These are phyloP conservation scores for Talaromyces ruber DNA, from an alignment of 495 filamentous ascomycete genomes.

Conservation along the genomic window DNA sequence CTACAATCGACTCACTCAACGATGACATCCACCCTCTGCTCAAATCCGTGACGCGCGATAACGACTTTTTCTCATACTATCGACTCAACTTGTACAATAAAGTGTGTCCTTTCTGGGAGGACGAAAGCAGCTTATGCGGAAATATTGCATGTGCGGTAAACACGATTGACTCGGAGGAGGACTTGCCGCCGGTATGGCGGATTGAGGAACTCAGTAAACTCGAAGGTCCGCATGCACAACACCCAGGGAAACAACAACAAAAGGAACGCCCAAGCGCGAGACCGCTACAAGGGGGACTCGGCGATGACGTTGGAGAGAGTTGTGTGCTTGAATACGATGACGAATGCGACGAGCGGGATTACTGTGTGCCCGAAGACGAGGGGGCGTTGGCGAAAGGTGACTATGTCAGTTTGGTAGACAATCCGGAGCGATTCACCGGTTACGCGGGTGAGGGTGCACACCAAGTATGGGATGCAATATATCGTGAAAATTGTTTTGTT, in stretches of 20 bases:
- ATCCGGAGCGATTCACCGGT: slow-evolving; percentile 92
- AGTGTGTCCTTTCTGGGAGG: slow-evolving; percentile 91
- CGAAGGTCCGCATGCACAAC: slow-evolving; percentile 81
- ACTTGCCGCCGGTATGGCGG: slow-evolving; percentile 87
- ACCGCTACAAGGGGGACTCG: slow-evolving; percentile 75
- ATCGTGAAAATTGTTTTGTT: slow-evolving; percentile 94
- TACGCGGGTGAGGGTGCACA: slow-evolving; percentile 75
- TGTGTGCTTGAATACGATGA: slow-evolving; percentile 97
- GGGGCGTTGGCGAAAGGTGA: slow-evolving; percentile 79
- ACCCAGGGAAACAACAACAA: slow-evolving; percentile 69
- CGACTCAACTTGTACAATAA: slow-evolving; percentile 94
- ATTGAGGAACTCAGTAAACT: slow-evolving; percentile 87
- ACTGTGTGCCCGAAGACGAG: slow-evolving; percentile 95
- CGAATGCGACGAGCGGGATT: slow-evolving; percentile 94
- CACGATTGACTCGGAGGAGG: slow-evolving; percentile 89
- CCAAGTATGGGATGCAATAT: slow-evolving; percentile 94
- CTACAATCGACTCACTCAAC: slow-evolving; percentile 79
- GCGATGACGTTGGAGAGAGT: slow-evolving; percentile 82
- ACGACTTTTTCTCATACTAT: slow-evolving; percentile 97
- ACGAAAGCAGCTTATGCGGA: slow-evolving; percentile 89
- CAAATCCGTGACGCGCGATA: slow-evolving; percentile 69
- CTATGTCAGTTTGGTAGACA: slow-evolving; percentile 89
- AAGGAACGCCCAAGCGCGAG: slow-evolving; percentile 54
- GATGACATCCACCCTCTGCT: slow-evolving; percentile 69
- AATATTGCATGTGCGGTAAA: slow-evolving; percentile 98